Evolutionary conservation across 164 flowering plant genomes (phyloP).

Genomic region (Saururus chinensis): DNA sequence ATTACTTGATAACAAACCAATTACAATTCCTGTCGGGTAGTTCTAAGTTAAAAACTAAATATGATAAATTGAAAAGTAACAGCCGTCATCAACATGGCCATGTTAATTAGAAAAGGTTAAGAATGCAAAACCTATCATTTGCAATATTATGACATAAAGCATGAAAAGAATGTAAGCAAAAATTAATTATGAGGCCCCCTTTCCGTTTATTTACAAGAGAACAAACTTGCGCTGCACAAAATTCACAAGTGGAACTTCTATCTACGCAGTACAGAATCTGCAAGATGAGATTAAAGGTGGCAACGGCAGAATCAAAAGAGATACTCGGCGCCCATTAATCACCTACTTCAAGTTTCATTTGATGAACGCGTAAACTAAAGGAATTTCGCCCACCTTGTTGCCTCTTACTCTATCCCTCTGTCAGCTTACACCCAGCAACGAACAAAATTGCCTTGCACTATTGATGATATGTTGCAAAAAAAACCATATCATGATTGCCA

Average conservation of each 20-base stretch:
- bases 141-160: too few relatives aligned
- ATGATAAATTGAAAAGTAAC: too few relatives aligned
- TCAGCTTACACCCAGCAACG: not conserved
- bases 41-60: too few relatives aligned
- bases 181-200: not conserved
- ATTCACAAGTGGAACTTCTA: not conserved
- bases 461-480: slow-evolving; percentile 1
- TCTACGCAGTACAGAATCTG: not conserved
- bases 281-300: not conserved
- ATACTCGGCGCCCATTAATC: not conserved
- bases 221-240: not conserved
- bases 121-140: too few relatives aligned
- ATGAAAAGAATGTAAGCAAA: not conserved
- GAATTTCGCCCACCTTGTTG: not conserved
- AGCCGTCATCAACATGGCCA: too few relatives aligned
- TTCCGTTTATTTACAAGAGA: not conserved
- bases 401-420: not conserved
- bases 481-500: slow-evolving; percentile 73
- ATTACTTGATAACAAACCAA: too few relatives aligned
- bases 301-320: not conserved
- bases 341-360: not conserved
- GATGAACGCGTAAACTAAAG: not conserved
- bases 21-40: too few relatives aligned
- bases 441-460: slow-evolving; percentile 1
- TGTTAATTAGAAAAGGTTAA: too few relatives aligned